A percentile compares a stretch with the other conserved stretches of the same genome.
Evolutionary conservation across 441 rosid genomes (phyloP).

Genomic region (Biscutella laevigata): DNA sequence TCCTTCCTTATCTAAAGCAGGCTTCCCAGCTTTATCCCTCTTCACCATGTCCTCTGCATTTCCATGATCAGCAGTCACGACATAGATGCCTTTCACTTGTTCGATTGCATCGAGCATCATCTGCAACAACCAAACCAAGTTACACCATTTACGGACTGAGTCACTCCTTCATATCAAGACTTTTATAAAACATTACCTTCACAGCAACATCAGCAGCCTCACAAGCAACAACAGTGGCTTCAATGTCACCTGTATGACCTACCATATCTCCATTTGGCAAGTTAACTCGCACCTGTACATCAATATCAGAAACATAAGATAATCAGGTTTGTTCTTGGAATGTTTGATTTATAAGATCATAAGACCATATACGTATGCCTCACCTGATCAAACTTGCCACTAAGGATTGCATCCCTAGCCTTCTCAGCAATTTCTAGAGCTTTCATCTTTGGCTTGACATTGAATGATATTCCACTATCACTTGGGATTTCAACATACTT

Average conservation of each 20-base stretch:
- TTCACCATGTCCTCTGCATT: slow-evolving; percentile 98
- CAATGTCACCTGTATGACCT: slow-evolving; percentile 90
- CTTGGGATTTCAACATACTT: slow-evolving; percentile 88
- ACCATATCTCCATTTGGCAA: slow-evolving; percentile 94
- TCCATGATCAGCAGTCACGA: slow-evolving; percentile 96
- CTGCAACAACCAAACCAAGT: too few relatives aligned
- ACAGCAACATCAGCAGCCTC: slow-evolving; percentile 89
- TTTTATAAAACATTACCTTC: too few relatives aligned
- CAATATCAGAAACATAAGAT: slow-evolving; percentile 13
- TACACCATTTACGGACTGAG: too few relatives aligned
- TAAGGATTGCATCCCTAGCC: slow-evolving; percentile 87
- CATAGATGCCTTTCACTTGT: slow-evolving; percentile 81
- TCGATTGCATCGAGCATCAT: slow-evolving; percentile 72
- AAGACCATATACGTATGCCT: slow-evolving; percentile 5
- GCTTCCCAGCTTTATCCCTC: slow-evolving; percentile 83
- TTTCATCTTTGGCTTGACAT: slow-evolving; percentile 89
- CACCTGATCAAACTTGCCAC: slow-evolving; percentile 84
- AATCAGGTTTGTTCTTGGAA: too few relatives aligned
- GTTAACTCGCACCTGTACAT: slow-evolving; percentile 73
- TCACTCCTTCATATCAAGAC: too few relatives aligned
- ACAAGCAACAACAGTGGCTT: slow-evolving; percentile 83
- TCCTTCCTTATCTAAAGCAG: slow-evolving; percentile 62
- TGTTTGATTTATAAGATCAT: too few relatives aligned
- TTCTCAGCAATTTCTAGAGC: slow-evolving; percentile 81
- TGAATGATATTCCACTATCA: slow-evolving; percentile 87